A percentile compares a stretch with the other conserved stretches of the same genome.
phyloP scores from a whole-genome alignment of 2,329 filamentous ascomycete species.

The Tricladium varicosporioides region DNA sequence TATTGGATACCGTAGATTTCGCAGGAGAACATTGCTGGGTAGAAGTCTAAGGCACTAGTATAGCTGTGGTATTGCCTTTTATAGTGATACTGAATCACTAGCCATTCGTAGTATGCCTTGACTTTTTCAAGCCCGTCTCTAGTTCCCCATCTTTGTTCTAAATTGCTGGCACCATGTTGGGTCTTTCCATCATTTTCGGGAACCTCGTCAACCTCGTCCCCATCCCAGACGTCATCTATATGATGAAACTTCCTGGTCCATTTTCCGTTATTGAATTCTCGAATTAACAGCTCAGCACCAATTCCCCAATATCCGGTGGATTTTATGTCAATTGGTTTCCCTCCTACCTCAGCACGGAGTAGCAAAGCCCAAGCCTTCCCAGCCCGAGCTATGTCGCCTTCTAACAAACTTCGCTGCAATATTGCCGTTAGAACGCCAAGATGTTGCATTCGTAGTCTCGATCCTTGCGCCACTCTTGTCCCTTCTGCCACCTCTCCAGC shows the following conservation, averaged over 20 bases:
- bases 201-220: background rate
- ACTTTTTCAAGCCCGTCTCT: constrained; percentile 53
- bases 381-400: constrained; percentile 69
- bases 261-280: constrained; percentile 35
- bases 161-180: background rate
- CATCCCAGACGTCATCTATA: constrained; percentile 8
- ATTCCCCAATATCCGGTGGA: constrained; percentile 74
- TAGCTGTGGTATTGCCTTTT: constrained; percentile 55
- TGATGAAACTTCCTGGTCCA: constrained; percentile 4
- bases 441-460: constrained; percentile 49
- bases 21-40: constrained; percentile 74
- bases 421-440: constrained; percentile 66
- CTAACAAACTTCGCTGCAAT: constrained; percentile 69
- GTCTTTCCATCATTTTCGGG: background rate
- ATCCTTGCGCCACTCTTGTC: constrained; percentile 16
- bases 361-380: constrained; percentile 74
- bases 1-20: constrained; percentile 75
- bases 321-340: constrained; percentile 64
- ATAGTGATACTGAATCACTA: constrained; percentile 76
- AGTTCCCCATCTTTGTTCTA: constrained; percentile 37
- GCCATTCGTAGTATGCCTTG: constrained; percentile 70
- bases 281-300: constrained; percentile 79
- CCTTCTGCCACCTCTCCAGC: background rate
- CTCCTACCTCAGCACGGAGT: constrained; percentile 56
- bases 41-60: constrained; percentile 72